A percentile compares a stretch with the other conserved stretches of the same genome.
These are phyloP conservation scores for Suhomyces anneliseae DNA, from an alignment of 1,139 yeast species.

Conservation along the genomic window DNA sequence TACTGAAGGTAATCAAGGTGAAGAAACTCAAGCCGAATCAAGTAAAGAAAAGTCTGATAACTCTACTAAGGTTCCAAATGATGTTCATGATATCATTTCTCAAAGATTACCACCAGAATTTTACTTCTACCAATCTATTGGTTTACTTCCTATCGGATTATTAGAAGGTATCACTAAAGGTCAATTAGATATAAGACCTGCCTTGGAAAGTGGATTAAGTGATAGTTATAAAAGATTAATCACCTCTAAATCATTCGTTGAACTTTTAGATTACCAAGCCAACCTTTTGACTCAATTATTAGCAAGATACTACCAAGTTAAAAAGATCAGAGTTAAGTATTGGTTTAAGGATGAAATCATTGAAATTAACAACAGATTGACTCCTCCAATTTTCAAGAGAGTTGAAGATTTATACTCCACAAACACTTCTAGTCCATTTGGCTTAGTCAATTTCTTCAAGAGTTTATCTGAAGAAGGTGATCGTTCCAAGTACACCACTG, in stretches of 20 bases:
- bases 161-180: constrained; percentile 72
- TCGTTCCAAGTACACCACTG: constrained; percentile 7
- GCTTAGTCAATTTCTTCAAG: constrained; percentile 35
- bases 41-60: constrained; percentile 2
- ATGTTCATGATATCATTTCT: constrained; percentile 79
- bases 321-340: constrained; percentile 56
- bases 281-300: constrained; percentile 71
- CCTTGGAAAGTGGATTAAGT: constrained; percentile 65
- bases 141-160: constrained; percentile 65
- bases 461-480: constrained; percentile 18
- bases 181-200: constrained; percentile 60
- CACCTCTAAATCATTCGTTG: constrained; percentile 43
- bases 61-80: constrained; percentile 61
- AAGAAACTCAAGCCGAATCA: constrained; percentile 2
- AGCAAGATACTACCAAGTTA: constrained; percentile 84
- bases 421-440: constrained; percentile 26
- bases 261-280: constrained; percentile 58
- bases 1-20: constrained; percentile 2
- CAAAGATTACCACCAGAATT: constrained; percentile 87
- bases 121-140: constrained; percentile 77
- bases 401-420: constrained; percentile 17
- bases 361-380: constrained; percentile 53
- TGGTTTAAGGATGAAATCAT: constrained; percentile 57
- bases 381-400: constrained; percentile 45
- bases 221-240: constrained; percentile 60